Evolutionary conservation across 1,139 yeast genomes (phyloP).

Genomic region (Lodderomyces oxycetoniae): DNA sequence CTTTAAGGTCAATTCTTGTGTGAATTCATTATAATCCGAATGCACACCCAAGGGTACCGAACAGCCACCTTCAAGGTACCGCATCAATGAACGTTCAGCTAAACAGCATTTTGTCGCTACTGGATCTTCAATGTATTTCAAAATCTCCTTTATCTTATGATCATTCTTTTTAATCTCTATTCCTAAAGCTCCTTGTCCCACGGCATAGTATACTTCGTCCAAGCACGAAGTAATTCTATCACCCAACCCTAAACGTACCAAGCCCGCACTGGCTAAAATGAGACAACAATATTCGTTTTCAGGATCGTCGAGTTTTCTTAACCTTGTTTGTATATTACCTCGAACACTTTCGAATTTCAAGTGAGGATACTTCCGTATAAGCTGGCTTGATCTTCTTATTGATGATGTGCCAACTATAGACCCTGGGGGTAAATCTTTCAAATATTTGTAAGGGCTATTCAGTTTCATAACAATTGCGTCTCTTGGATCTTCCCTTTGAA

Average conservation of each 20-base stretch:
- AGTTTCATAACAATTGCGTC: constrained; percentile 85
- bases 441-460: constrained; percentile 56
- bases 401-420: constrained; percentile 92
- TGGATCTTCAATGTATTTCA: constrained; percentile 61
- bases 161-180: constrained; percentile 80
- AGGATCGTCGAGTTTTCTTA: constrained; percentile 69
- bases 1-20: constrained; percentile 45
- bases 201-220: constrained; percentile 89
- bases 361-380: constrained; percentile 38
- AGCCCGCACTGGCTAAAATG: constrained; percentile 89
- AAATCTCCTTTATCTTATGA: constrained; percentile 48
- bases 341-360: constrained; percentile 66
- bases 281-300: constrained; percentile 69
- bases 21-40: constrained; percentile 46
- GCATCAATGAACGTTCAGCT: constrained; percentile 88
- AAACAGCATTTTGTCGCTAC: constrained; percentile 71
- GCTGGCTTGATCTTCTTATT: constrained; percentile 79
- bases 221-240: constrained; percentile 67
- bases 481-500: constrained; percentile 83
- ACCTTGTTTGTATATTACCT: constrained; percentile 83
- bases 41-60: constrained; percentile 95
- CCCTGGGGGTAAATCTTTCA: constrained; percentile 77
- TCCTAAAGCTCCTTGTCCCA: constrained; percentile 97
- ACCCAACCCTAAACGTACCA: constrained; percentile 65
- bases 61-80: constrained; percentile 94